Percentiles rank a stretch among this genome's conserved stretches.
These are phyloP conservation scores for Moesziomyces parantarcticus DNA, from an alignment of 1,284 basidiomycete species.

Conservation along the genomic window DNA sequence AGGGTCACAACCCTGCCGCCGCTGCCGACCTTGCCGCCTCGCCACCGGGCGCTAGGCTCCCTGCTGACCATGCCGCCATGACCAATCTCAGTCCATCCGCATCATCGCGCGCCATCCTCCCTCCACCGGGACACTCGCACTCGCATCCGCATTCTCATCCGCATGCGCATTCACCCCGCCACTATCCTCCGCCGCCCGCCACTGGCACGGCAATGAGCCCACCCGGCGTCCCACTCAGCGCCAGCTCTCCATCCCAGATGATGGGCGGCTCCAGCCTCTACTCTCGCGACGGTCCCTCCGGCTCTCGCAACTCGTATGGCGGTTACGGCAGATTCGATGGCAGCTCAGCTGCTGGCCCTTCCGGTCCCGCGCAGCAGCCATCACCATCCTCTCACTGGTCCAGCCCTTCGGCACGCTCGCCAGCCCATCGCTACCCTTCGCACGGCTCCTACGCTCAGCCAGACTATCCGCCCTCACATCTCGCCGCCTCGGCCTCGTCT, in stretches of 20 bases:
- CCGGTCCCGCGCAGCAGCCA: slow-evolving; percentile 20
- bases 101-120: slow-evolving; percentile 16
- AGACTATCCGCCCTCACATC: slow-evolving; percentile 27
- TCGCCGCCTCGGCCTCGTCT: slow-evolving; percentile 11
- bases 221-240: slow-evolving; percentile 31
- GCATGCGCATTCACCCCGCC: slow-evolving; percentile 19
- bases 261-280: slow-evolving; percentile 26
- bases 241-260: slow-evolving; percentile 24
- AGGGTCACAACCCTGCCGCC: slow-evolving; percentile 48
- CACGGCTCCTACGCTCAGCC: slow-evolving; percentile 28
- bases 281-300: slow-evolving; percentile 30
- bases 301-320: slow-evolving; percentile 25
- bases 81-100: slow-evolving; percentile 23
- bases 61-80: slow-evolving; percentile 20
- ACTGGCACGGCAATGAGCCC: slow-evolving; percentile 30
- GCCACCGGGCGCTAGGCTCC: slow-evolving; percentile 10
- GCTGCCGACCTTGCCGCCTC: slow-evolving; percentile 26
- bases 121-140: slow-evolving; percentile 12
- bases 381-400: slow-evolving; percentile 45
- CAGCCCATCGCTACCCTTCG: slow-evolving; percentile 27
- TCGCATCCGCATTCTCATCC: neutral
- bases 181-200: slow-evolving; percentile 17
- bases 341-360: slow-evolving; percentile 1
- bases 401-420: slow-evolving; percentile 34
- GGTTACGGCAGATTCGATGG: slow-evolving; percentile 27